phyloP scores from a whole-genome alignment of 2,329 filamentous ascomycete species.

The Chaetomiaceae sp. region DNA sequence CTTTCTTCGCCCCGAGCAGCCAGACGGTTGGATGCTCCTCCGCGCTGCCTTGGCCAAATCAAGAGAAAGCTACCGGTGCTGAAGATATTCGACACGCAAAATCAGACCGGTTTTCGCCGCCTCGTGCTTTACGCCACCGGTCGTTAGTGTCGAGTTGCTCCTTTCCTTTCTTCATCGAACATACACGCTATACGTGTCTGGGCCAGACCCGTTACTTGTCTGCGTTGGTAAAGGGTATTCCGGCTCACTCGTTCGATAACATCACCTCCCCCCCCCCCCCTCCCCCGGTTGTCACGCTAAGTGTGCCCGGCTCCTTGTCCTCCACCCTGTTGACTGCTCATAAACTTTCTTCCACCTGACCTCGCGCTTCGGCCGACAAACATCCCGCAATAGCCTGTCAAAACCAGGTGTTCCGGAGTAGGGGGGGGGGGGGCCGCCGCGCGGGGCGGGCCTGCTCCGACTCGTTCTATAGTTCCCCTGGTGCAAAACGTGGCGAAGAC shows the following conservation, averaged over 20 bases:
- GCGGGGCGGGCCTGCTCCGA: not conserved
- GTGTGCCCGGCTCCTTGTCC: no score
- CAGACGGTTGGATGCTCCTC: not conserved
- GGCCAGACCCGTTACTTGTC: not conserved
- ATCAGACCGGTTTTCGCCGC: not conserved
- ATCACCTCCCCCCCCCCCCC: no score
- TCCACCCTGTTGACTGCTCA: no score
- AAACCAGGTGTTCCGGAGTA: not conserved
- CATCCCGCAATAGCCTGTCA: not conserved
- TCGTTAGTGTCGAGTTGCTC: not conserved
- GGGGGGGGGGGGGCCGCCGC: no score
- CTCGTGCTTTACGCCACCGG: slow-evolving; percentile 1
- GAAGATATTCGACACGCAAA: not conserved
- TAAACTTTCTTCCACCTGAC: not conserved
- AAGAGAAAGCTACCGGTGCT: not conserved
- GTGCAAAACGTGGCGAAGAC: not conserved
- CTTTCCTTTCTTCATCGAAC: not conserved
- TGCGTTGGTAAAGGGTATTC: no score
- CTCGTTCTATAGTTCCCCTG: not conserved
- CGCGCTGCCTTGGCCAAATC: not conserved
- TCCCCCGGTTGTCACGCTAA: no score
- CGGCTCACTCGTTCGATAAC: no score
- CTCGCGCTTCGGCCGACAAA: not conserved
- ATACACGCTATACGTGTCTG: not conserved
- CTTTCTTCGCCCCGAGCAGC: not conserved